phyloP scores from a whole-genome alignment of 2,329 filamentous ascomycete genomes.

The Pseudogymnoascus sp. region DNA sequence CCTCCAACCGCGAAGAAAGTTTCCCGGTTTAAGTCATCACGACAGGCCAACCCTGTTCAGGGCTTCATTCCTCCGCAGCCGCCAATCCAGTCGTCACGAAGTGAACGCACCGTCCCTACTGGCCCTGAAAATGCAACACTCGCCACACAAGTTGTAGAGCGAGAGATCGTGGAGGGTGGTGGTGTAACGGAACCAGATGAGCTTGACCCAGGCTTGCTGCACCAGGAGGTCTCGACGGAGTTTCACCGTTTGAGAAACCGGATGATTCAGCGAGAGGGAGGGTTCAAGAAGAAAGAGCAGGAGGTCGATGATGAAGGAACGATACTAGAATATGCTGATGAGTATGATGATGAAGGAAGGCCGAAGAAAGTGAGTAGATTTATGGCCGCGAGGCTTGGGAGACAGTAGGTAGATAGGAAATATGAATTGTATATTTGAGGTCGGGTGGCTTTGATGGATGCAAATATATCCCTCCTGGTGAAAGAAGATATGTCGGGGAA shows the following conservation, averaged over 20 bases:
- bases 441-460: background rate
- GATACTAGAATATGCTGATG: slow-evolving; percentile 3
- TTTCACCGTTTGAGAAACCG: slow-evolving; percentile 77
- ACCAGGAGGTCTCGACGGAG: slow-evolving; percentile 70
- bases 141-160: slow-evolving; percentile 51
- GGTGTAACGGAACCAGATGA: slow-evolving; percentile 46
- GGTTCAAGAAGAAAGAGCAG: slow-evolving; percentile 56
- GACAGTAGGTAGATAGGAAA: slow-evolving; percentile 31
- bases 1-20: slow-evolving; percentile 26
- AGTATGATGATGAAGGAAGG: slow-evolving; percentile 47
- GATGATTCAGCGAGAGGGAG: slow-evolving; percentile 74
- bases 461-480: background rate
- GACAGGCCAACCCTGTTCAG: slow-evolving; percentile 16
- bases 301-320: background rate
- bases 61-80: slow-evolving; percentile 21
- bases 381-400: slow-evolving; percentile 58
- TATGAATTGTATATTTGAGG: slow-evolving; percentile 15
- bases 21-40: slow-evolving; percentile 36
- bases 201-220: slow-evolving; percentile 62
- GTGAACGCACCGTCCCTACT: slow-evolving; percentile 21
- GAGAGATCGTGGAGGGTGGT: slow-evolving; percentile 31
- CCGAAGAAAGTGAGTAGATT: slow-evolving; percentile 61
- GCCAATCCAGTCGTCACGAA: slow-evolving; percentile 14
- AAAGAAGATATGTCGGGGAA: background rate
- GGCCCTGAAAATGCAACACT: slow-evolving; percentile 41